These are phyloP conservation scores for Russula sp. DNA, from an alignment of 768 basidiomycete species.

Conservation along the genomic window DNA sequence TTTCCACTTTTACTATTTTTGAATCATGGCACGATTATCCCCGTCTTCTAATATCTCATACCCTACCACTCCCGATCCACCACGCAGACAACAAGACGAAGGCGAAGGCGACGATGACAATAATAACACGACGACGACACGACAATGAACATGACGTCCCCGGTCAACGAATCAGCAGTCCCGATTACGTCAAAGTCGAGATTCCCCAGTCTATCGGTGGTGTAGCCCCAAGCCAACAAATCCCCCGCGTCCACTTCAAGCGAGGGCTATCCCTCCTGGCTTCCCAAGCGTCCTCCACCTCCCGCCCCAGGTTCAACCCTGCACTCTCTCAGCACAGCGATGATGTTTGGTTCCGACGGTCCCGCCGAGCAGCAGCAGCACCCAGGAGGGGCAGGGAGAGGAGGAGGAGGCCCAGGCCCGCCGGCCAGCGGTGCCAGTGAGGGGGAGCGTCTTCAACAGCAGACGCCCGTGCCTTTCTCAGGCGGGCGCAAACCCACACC, in stretches of 20 bases:
- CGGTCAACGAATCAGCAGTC: neutral
- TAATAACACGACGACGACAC: neutral
- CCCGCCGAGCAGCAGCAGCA: slow-evolving; percentile 28
- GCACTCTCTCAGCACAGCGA: slow-evolving; percentile 50
- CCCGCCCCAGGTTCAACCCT: slow-evolving; percentile 67
- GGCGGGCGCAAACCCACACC: slow-evolving; percentile 75
- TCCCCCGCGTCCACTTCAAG: slow-evolving; percentile 19
- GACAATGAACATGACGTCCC: neutral
- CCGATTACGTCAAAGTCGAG: slow-evolving; percentile 6
- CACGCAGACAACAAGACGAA: neutral
- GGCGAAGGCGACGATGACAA: slow-evolving; percentile 3
- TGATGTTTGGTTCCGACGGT: slow-evolving; percentile 31
- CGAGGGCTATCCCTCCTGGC: slow-evolving; percentile 79
- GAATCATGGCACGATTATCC: slow-evolving; percentile 13
- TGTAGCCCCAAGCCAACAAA: slow-evolving; percentile 2
- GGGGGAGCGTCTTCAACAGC: neutral
- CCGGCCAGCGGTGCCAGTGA: neutral
- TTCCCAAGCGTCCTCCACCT: slow-evolving; percentile 72
- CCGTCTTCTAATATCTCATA: slow-evolving; percentile 16
- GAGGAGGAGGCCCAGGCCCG: too few relatives aligned
- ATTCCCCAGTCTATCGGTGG: neutral
- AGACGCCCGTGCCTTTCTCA: slow-evolving; percentile 36
- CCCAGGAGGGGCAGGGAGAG: slow-evolving; percentile 24
- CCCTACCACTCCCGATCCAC: slow-evolving; percentile 1
- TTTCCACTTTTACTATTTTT: neutral